These are phyloP conservation scores for Stramenopiles sp. DNA, from an alignment of 352 stramenopile species.

Conservation along the genomic window DNA sequence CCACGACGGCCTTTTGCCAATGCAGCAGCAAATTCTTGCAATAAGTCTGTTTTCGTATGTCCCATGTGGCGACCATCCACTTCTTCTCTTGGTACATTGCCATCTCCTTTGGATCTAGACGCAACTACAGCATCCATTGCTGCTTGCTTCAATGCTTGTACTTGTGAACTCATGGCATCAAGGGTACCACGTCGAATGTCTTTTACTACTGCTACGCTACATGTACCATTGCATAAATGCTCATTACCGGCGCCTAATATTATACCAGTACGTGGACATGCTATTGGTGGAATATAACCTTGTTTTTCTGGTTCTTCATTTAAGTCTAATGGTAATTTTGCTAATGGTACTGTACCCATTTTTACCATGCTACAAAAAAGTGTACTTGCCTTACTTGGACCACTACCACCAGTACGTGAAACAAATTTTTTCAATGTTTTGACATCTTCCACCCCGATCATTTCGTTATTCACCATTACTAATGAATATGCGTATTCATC, in stretches of 20 bases:
- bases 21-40: background rate
- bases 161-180: background rate
- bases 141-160: background rate
- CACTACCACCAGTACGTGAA: background rate
- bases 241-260: background rate
- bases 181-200: background rate
- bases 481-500: background rate
- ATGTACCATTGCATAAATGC: background rate
- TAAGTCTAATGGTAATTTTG: background rate
- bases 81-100: background rate
- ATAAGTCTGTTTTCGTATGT: background rate
- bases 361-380: background rate
- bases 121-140: background rate
- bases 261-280: background rate
- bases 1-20: background rate
- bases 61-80: background rate
- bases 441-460: background rate
- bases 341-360: background rate
- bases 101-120: background rate
- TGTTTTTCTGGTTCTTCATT: background rate
- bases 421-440: background rate
- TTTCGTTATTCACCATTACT: conserved; percentile 2
- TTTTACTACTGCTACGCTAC: background rate
- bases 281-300: conserved; percentile 1
- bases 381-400: background rate